Evolutionary conservation across 2,329 filamentous ascomycete species (phyloP).

Genomic region (Talaromyces sp.): DNA sequence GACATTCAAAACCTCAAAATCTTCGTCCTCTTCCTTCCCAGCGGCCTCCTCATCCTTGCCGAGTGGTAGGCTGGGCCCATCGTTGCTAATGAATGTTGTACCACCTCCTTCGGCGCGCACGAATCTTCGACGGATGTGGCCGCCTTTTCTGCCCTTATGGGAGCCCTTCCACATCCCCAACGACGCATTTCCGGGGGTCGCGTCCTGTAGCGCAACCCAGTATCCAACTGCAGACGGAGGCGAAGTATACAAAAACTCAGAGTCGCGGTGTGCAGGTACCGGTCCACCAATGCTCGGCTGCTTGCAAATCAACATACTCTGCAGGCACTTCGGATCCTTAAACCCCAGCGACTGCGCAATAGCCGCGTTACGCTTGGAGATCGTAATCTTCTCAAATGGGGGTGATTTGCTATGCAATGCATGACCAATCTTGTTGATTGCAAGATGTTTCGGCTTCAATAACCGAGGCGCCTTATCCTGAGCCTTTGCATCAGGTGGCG

Average conservation of each 20-base stretch:
- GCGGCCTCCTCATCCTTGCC: conserved; percentile 46
- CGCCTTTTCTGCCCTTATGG: conserved; percentile 59
- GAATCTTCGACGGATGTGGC: conserved; percentile 68
- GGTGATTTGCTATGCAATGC: conserved; percentile 67
- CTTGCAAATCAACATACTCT: conserved; percentile 99
- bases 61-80: conserved; percentile 61
- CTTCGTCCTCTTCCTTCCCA: conserved; percentile 41
- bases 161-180: conserved; percentile 80
- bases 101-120: conserved; percentile 53
- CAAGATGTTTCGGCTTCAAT: conserved; percentile 72
- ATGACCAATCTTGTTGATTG: conserved; percentile 88
- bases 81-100: conserved; percentile 70
- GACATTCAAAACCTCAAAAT: conserved; percentile 79
- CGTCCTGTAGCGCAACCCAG: conserved; percentile 96
- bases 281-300: conserved; percentile 93
- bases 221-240: conserved; percentile 88
- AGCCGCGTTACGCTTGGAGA: conserved; percentile 49
- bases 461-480: conserved; percentile 58
- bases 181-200: conserved; percentile 80
- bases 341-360: conserved; percentile 73
- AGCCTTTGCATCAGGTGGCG: conserved; percentile 22
- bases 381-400: conserved; percentile 59
- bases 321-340: conserved; percentile 70
- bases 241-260: conserved; percentile 85
- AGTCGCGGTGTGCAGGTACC: conserved; percentile 89